phyloP scores from a whole-genome alignment of 2,329 filamentous ascomycete species.

The Phyllosticta ampelicida region DNA sequence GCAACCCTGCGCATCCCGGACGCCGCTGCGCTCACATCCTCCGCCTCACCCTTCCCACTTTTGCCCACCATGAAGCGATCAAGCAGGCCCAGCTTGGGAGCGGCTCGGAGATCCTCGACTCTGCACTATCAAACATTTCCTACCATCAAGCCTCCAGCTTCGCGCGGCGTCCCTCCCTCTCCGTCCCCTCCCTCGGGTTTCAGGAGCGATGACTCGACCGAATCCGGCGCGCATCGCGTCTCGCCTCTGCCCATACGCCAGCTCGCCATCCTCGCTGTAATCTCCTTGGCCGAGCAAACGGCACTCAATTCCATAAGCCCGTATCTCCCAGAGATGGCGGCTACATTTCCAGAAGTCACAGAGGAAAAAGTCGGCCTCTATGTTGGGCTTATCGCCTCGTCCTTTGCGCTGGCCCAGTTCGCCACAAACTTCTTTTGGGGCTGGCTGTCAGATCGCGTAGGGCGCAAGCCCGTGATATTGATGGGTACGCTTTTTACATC shows the following conservation, averaged over 20 bases:
- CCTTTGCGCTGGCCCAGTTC: constrained; percentile 87
- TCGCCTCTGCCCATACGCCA: constrained; percentile 76
- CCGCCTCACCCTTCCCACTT: background rate
- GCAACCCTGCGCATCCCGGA: background rate
- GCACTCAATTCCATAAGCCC: constrained; percentile 93
- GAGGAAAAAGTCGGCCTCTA: constrained; percentile 66
- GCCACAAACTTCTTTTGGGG: constrained; percentile 89
- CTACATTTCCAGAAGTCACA: constrained; percentile 70
- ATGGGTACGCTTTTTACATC: constrained; percentile 75
- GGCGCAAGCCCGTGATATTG: constrained; percentile 72
- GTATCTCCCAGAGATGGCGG: constrained; percentile 88
- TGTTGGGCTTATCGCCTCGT: constrained; percentile 79
- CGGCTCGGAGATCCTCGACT: constrained; percentile 39
- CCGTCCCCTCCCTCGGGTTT: constrained; percentile 10
- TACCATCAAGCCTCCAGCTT: constrained; percentile 54
- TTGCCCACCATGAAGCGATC: constrained; percentile 4
- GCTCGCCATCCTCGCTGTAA: constrained; percentile 72
- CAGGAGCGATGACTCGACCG: constrained; percentile 22
- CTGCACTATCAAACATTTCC: constrained; percentile 75
- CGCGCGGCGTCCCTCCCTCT: constrained; percentile 44
- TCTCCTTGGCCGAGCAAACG: constrained; percentile 89
- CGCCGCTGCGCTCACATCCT: background rate
- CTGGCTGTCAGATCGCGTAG: constrained; percentile 67
- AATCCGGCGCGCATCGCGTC: constrained; percentile 35
- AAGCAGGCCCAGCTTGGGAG: constrained; percentile 15